Base-by-base conservation (phyloP, 73 alveolate genomes). In the Strombidium stylifer region DNA sequence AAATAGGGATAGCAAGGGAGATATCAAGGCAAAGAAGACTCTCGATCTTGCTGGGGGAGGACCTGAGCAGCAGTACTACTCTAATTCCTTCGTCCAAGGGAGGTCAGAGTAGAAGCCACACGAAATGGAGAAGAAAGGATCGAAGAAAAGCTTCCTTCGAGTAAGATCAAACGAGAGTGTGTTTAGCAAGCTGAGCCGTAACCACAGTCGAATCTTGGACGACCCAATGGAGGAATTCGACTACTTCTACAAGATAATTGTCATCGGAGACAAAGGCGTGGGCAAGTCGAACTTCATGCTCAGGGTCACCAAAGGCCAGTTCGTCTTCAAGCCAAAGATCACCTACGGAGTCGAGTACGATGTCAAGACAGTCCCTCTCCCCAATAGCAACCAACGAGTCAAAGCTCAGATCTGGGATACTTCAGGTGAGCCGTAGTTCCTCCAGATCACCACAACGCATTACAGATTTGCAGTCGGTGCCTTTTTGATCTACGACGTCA, bases 321-420 rank as follows among this genome's bases (percentile, higher is more conserved):
- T 84, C 45, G 78, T 78, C 39, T 45, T 79, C 20, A 92, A 84
- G 51, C 58, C 87, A 26, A 51, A 68, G 46, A 84, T 96, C 21
- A 94, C 99, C 7, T 88, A 90, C 14, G 99, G 96, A 8, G 97
- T 90, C 0, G 97, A 88, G 68, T 94, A 85, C 79, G 96, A 95
- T 0, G 72, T 95, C 7, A 93, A 92, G 57, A 39, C 83, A 7
- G 56, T 93, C 5, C 59, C 54, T 31, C 53, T 83, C 18, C 88
- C 86, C 52, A 40, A 60, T 47, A n/a, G n/a, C n/a, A 95, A 90
- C 15, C 65, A 72, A 51, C 65, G 71, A 12, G 74, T 90, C 15
- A 87, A 91, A 47, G 95, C 87, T 0, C 47, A 76, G 50, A 74
- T 89, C 23, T 89, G 97, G 97, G 97, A 89, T 64, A 89, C 97